A percentile compares a stretch with the other conserved stretches of the same genome.
Evolutionary conservation across 305 asterid species (phyloP).

Genomic region (Fraxinus nigra): DNA sequence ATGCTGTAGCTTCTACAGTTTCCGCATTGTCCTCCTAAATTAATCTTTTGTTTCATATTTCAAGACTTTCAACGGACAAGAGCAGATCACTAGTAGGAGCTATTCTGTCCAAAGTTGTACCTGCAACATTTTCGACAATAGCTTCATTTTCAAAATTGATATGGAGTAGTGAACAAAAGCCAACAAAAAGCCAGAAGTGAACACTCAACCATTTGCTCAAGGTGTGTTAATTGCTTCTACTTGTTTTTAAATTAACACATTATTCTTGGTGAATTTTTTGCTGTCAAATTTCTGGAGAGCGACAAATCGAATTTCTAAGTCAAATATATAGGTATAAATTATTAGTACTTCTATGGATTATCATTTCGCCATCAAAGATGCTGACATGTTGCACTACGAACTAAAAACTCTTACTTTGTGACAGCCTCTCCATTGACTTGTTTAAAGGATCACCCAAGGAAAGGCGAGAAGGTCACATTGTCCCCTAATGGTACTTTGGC

Average conservation of each 20-base stretch:
- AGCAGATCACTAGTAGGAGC: slow-evolving; percentile 91
- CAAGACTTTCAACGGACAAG: slow-evolving; percentile 85
- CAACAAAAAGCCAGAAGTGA: slow-evolving; percentile 61
- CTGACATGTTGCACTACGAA: slow-evolving; percentile 8
- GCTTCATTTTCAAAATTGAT: slow-evolving; percentile 76
- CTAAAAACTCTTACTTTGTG: slow-evolving; percentile 29
- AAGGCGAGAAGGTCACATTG: slow-evolving; percentile 91
- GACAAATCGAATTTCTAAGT: not conserved
- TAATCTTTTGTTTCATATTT: slow-evolving; percentile 28
- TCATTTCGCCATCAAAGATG: slow-evolving; percentile 2
- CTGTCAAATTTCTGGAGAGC: not conserved
- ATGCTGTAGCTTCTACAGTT: not conserved
- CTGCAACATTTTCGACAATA: slow-evolving; percentile 88
- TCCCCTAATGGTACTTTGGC: slow-evolving; percentile 97
- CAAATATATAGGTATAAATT: no score
- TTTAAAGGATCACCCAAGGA: slow-evolving; percentile 88
- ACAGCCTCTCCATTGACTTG: slow-evolving; percentile 90
- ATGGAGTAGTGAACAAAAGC: slow-evolving; percentile 71
- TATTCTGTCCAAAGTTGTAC: slow-evolving; percentile 91
- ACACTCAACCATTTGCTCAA: slow-evolving; percentile 78
- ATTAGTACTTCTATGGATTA: not conserved
- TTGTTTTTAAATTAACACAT: not conserved
- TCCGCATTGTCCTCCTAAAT: slow-evolving; percentile 16
- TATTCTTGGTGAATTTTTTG: not conserved
- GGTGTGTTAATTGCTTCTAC: slow-evolving; percentile 39